A percentile compares a stretch with the other conserved stretches of the same genome.
phyloP scores from a whole-genome alignment of 176 grass and related monocot genomes.

The Dactylis glomerata region DNA sequence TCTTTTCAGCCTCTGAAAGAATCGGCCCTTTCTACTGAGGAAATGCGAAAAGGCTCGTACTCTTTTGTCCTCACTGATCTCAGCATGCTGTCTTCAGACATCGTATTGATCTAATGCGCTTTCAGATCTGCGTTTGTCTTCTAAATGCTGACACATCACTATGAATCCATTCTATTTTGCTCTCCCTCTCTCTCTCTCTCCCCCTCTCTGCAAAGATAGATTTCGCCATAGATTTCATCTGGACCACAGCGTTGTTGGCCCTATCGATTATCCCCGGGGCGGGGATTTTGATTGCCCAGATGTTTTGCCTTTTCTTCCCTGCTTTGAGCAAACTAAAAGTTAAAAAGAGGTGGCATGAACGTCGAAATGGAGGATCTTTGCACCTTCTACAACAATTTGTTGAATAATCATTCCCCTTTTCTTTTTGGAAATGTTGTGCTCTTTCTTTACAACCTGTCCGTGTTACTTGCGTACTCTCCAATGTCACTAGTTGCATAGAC shows the following conservation, averaged over 20 bases:
- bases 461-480: slow-evolving; percentile 8
- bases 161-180: slow-evolving; percentile 31
- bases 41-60: not conserved
- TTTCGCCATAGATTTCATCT: slow-evolving; percentile 44
- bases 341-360: not conserved
- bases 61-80: not conserved
- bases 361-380: not conserved
- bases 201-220: not conserved
- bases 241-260: slow-evolving; percentile 27
- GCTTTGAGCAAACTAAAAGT: not conserved
- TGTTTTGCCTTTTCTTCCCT: not conserved
- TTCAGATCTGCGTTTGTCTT: slow-evolving; percentile 49
- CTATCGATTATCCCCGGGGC: not conserved
- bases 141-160: slow-evolving; percentile 34
- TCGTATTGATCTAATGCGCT: not conserved
- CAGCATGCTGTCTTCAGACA: not conserved
- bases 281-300: not conserved
- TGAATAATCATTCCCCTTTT: not conserved
- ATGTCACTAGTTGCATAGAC: slow-evolving; percentile 9
- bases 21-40: not conserved
- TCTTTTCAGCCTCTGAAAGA: not conserved
- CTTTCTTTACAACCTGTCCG: slow-evolving; percentile 13
- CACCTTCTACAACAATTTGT: not conserved
- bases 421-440: not conserved
- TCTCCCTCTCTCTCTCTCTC: slow-evolving; percentile 13